phyloP scores from a whole-genome alignment of 2,329 filamentous ascomycete genomes.

The Botrytis squamosa region DNA sequence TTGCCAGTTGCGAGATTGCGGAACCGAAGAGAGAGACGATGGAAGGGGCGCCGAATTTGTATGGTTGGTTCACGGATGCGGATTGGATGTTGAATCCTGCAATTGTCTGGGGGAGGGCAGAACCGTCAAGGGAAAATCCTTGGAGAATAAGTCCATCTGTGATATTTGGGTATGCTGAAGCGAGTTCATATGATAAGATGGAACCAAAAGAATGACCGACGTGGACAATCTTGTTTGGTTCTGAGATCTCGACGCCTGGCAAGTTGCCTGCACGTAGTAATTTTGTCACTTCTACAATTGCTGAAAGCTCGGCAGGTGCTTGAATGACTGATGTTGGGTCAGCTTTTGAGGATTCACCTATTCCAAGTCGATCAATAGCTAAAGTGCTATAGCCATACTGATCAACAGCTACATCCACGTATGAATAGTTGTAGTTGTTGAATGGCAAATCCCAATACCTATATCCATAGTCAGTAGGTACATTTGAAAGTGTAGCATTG shows the following conservation, averaged over 20 bases:
- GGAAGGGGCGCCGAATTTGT: background rate
- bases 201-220: constrained; percentile 19
- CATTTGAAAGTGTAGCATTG: background rate
- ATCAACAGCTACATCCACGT: constrained; percentile 15
- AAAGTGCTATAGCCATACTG: constrained; percentile 19
- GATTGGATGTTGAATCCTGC: constrained; percentile 1
- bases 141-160: constrained; percentile 20
- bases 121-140: constrained; percentile 12
- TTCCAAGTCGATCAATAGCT: constrained; percentile 13
- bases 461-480: background rate
- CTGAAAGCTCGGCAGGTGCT: constrained; percentile 14
- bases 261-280: background rate
- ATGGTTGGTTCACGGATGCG: background rate
- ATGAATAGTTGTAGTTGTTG: constrained; percentile 13
- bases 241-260: background rate
- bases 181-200: constrained; percentile 14
- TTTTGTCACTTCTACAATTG: constrained; percentile 16
- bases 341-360: constrained; percentile 15
- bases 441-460: constrained; percentile 20
- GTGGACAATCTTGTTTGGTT: constrained; percentile 11
- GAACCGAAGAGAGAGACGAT: background rate
- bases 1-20: background rate
- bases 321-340: constrained; percentile 10
- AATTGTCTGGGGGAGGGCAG: background rate
- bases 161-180: background rate